Evolutionary conservation across 1,139 yeast species (phyloP).

Genomic region (Blastobotrys proliferans): DNA sequence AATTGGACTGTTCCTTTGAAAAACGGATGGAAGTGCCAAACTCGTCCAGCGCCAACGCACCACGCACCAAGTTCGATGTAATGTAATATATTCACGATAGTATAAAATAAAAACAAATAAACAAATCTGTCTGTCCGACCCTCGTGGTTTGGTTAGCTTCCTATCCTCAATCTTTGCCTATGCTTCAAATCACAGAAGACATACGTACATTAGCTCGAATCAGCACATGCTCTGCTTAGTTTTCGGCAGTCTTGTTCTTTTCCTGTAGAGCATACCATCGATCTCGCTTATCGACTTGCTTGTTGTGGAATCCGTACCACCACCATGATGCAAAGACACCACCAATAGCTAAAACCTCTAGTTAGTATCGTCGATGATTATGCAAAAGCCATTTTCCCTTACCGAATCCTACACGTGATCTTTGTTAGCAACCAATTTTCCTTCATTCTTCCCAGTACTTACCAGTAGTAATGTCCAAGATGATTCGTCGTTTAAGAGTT

Average conservation of each 20-base stretch:
- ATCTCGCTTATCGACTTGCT: conserved; percentile 70
- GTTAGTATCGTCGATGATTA: conserved; percentile 1
- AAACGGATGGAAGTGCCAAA: too few species aligned
- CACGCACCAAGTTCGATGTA: too few species aligned
- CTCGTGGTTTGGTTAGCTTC: too few species aligned
- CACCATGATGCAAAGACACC: conserved; percentile 53
- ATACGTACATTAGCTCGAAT: too few species aligned
- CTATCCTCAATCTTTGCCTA: too few species aligned
- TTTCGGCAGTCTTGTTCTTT: conserved; percentile 57
- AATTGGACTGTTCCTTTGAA: too few species aligned
- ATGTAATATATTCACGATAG: too few species aligned
- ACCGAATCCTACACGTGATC: conserved; percentile 17
- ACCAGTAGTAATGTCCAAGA: conserved; percentile 75
- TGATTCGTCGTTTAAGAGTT: conserved; percentile 73
- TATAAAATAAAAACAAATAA: too few species aligned
- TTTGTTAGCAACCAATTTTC: not conserved
- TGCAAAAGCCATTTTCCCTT: conserved; percentile 3
- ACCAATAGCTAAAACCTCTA: conserved; percentile 39
- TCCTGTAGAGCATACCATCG: conserved; percentile 76
- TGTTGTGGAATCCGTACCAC: conserved; percentile 76
- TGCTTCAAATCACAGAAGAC: too few species aligned
- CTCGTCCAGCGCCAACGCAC: too few species aligned
- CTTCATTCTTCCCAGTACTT: conserved; percentile 14
- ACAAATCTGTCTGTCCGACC: too few species aligned
- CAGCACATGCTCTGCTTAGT: too few species aligned